Conservation (phyloP, 306 rosid species). For the Amphicarpaea edgeworthii region DNA sequence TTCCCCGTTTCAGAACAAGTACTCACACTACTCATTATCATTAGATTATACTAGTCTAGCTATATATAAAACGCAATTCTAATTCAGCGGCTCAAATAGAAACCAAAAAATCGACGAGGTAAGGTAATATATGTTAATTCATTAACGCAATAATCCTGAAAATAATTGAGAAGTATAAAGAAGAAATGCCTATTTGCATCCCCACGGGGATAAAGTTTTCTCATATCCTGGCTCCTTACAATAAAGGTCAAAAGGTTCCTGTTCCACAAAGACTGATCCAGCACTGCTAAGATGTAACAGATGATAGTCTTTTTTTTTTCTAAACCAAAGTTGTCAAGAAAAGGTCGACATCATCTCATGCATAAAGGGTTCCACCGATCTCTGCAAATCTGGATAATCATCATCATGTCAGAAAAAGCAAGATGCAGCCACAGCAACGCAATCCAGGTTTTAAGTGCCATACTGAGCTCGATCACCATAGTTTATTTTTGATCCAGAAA, state of each 20-base stretch:
- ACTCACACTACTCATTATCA: constrained; percentile 24
- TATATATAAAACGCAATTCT: constrained; percentile 37
- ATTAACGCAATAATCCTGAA: constrained; percentile 35
- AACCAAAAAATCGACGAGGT: constrained; percentile 13
- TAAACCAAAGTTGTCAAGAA: constrained; percentile 35
- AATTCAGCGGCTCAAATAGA: constrained; percentile 20
- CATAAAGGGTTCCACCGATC: constrained; percentile 33
- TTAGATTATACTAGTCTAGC: neutral
- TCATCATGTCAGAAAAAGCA: constrained; percentile 39
- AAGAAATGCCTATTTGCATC: constrained; percentile 48
- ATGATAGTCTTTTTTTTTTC: constrained; percentile 32
- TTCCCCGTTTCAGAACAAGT: constrained; percentile 32
- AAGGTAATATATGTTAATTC: constrained; percentile 35
- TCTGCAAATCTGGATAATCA: constrained; percentile 38
- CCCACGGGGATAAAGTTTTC: constrained; percentile 49
- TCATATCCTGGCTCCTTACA: constrained; percentile 47
- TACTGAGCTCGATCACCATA: constrained; percentile 68
- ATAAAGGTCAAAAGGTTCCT: constrained; percentile 37
- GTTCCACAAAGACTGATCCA: constrained; percentile 46
- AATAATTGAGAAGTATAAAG: constrained; percentile 36
- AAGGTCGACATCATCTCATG: constrained; percentile 35
- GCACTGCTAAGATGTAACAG: constrained; percentile 40
- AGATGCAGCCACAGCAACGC: constrained; percentile 19
- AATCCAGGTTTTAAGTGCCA: constrained; percentile 27
- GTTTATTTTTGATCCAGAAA: constrained; percentile 91